These are phyloP conservation scores for Geranium incanum DNA, from an alignment of 441 rosid genomes.

Conservation along the genomic window DNA sequence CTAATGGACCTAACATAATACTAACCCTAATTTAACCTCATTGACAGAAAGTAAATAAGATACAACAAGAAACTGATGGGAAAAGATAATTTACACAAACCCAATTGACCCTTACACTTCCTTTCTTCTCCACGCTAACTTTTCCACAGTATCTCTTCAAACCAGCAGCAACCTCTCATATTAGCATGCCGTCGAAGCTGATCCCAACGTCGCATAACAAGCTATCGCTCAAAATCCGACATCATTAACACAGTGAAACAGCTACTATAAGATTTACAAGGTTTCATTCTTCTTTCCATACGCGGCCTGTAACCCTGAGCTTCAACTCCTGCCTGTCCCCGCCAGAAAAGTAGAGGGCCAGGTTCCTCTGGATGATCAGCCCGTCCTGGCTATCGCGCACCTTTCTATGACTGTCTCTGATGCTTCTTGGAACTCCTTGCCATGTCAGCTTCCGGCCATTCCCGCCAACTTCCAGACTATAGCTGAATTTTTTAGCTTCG, in stretches of 20 bases:
- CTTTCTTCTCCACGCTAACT: background rate
- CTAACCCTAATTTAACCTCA: background rate
- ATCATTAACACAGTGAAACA: background rate
- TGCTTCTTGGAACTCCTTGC: slow-evolving; percentile 84
- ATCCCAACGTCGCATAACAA: background rate
- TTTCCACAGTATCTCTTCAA: background rate
- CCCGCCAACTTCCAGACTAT: slow-evolving; percentile 76
- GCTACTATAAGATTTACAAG: background rate
- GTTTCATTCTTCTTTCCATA: slow-evolving; percentile 66
- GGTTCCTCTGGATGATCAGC: slow-evolving; percentile 57
- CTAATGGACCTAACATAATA: too few relatives aligned
- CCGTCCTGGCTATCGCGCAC: slow-evolving; percentile 85
- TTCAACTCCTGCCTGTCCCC: slow-evolving; percentile 64
- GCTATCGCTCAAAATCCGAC: background rate
- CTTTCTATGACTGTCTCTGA: slow-evolving; percentile 67
- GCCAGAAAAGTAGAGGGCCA: slow-evolving; percentile 74
- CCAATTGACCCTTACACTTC: background rate
- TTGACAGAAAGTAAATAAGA: background rate
- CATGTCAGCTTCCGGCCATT: slow-evolving; percentile 59
- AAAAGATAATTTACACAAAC: background rate
- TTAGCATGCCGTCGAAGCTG: background rate
- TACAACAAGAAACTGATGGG: background rate
- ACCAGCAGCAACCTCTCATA: background rate
- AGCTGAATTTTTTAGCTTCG: slow-evolving; percentile 62
- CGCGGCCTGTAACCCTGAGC: slow-evolving; percentile 64